These are phyloP conservation scores for Mollisia scopiformis DNA, from an alignment of 2,329 filamentous ascomycete species.

Conservation along the genomic window DNA sequence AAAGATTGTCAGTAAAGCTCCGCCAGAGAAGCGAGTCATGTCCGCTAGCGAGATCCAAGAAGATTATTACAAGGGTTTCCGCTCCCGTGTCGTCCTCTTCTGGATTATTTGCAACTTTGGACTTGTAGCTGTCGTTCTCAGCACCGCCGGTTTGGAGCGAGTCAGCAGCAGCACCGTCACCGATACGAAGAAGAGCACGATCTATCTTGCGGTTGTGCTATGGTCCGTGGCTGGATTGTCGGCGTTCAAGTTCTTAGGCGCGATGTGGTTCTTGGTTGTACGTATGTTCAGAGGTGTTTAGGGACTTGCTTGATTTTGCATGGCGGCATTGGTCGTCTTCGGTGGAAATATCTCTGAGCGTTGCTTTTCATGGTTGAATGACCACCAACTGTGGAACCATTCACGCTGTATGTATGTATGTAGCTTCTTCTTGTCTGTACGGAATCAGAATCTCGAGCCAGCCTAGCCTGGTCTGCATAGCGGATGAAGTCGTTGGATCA, in stretches of 20 bases:
- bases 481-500: background rate
- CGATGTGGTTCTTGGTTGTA: conserved; percentile 70
- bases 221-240: conserved; percentile 40
- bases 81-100: conserved; percentile 85
- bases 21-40: conserved; percentile 68
- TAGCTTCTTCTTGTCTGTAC: background rate
- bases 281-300: conserved; percentile 78
- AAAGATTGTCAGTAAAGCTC: conserved; percentile 74
- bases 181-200: conserved; percentile 46
- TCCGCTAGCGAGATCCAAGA: conserved; percentile 78
- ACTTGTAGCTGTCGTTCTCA: conserved; percentile 83
- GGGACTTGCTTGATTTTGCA: background rate
- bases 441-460: background rate
- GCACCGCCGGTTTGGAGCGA: conserved; percentile 78
- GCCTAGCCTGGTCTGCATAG: background rate
- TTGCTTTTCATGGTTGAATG: background rate
- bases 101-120: conserved; percentile 98
- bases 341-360: background rate
- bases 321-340: background rate
- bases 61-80: conserved; percentile 97
- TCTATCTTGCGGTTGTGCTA: conserved; percentile 39
- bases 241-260: conserved; percentile 39
- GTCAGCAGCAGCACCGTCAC: conserved; percentile 76
- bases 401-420: background rate
- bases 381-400: background rate